phyloP scores from a whole-genome alignment of 352 stramenopile species.

The Phytophthora pluvialis region DNA sequence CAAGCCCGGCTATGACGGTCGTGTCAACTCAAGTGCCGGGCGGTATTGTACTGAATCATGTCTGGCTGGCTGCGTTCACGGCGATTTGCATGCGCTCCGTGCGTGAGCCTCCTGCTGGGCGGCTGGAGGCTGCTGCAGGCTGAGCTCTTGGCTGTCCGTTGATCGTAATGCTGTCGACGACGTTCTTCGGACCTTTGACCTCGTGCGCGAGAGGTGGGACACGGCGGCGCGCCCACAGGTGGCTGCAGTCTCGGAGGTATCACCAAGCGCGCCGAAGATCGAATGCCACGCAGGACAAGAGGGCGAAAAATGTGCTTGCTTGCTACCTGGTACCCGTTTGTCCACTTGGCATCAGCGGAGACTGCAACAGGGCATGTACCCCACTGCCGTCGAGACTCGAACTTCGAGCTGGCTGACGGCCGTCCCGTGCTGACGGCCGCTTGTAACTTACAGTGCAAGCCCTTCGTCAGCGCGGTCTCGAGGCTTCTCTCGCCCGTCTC shows the following conservation, averaged over 20 bases:
- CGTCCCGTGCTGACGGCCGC: conserved; percentile 4
- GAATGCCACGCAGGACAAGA: conserved; percentile 16
- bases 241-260: neutral
- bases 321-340: neutral
- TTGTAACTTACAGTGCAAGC: neutral
- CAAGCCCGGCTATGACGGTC: conserved; percentile 2
- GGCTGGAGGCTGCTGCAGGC: neutral
- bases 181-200: conserved; percentile 34
- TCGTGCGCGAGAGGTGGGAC: conserved; percentile 45
- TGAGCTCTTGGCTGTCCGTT: conserved; percentile 8
- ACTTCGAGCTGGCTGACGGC: neutral
- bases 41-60: neutral
- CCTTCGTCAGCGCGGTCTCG: conserved; percentile 22
- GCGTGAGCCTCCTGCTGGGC: conserved; percentile 4
- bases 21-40: conserved; percentile 24
- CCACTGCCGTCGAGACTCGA: neutral
- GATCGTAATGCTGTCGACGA: conserved; percentile 35
- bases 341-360: neutral
- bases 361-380: neutral
- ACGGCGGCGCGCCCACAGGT: conserved; percentile 4
- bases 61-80: neutral
- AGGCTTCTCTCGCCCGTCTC: conserved; percentile 39
- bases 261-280: neutral
- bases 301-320: conserved; percentile 4
- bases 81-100: conserved; percentile 18